These are phyloP conservation scores for Talaromyces rugulosus DNA, from an alignment of 2,329 filamentous ascomycete species.

Conservation along the genomic window DNA sequence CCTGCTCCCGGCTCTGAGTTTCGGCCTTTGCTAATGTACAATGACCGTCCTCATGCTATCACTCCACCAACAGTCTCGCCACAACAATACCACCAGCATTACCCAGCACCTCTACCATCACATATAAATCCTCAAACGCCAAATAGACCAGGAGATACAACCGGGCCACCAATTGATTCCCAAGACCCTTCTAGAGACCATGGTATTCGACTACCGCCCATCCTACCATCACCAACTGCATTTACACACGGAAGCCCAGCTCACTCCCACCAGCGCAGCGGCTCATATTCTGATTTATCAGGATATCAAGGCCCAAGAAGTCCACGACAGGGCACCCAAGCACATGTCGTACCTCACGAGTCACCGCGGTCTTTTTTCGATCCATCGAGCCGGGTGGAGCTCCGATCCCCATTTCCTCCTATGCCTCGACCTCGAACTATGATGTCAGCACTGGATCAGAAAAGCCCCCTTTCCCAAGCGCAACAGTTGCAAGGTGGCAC, in stretches of 20 bases:
- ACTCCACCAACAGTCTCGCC: conserved; percentile 29
- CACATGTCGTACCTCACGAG: conserved; percentile 10
- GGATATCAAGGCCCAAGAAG: conserved; percentile 22
- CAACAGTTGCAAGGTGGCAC: neutral
- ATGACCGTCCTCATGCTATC: conserved; percentile 16
- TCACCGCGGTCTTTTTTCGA: conserved; percentile 21
- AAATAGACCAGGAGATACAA: conserved; percentile 23
- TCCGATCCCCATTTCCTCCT: conserved; percentile 7
- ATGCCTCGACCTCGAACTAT: conserved; percentile 1
- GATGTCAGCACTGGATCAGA: conserved; percentile 1
- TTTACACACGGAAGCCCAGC: conserved; percentile 18
- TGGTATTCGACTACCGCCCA: conserved; percentile 33
- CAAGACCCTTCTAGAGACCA: conserved; percentile 29
- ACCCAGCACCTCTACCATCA: conserved; percentile 22
- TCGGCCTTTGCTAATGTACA: conserved; percentile 25
- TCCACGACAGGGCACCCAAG: conserved; percentile 19
- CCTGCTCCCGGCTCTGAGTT: conserved; percentile 24
- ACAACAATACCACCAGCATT: conserved; percentile 28
- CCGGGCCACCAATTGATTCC: conserved; percentile 20
- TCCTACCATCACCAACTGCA: conserved; percentile 29
- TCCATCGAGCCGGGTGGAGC: conserved; percentile 18
- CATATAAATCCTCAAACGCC: conserved; percentile 22
- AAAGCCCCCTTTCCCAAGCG: neutral
- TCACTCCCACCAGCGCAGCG: conserved; percentile 27
- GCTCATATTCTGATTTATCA: conserved; percentile 29